Base-by-base conservation (phyloP, 2,329 filamentous ascomycete genomes). In the Cordyceps farinosa region DNA sequence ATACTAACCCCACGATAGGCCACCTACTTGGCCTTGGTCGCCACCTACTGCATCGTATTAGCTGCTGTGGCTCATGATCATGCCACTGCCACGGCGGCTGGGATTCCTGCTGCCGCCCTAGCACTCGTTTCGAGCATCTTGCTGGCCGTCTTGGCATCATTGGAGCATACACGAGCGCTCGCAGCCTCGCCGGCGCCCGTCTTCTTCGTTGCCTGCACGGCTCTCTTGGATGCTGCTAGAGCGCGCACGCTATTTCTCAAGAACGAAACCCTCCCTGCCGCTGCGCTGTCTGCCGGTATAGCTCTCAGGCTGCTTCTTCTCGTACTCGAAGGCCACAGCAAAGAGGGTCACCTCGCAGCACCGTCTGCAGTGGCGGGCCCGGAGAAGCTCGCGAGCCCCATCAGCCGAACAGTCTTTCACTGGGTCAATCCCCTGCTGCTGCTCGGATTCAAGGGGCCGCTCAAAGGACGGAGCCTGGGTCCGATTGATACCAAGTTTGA, bases 401-500 rank as follows among this genome's bases (percentile, higher is more conserved):
- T 58, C 7, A 58, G 55, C 30, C 32, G 32, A 38, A 58, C 55
- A 6, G 30, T 58, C 7, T 58, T 58, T n/a, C n/a, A 47, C 44
- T 58, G 55, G 55, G 11, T 48, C n/a, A 58, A 58, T 30, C 55
- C 44, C 3, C 55, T 58, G 17, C 55, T 58, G 5, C 6, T 58
- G 3, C 13, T 29, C 4, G 55, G 44, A 7, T 58, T 58, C 13
- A 48, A 36, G 55, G 44, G 55, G 1, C 29, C 55, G 6, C 32
- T 58, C 3, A 29, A 17, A 11, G 44, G 44, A 1, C 42, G 32
- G 5, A 5, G 22, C n/a, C 9, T 56, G 10, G 40, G 53, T 15
- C 38, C 53, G 5, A 56, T 56, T 34, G 53, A 56, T 22, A 2
- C 53, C 9, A 45, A 44, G 29, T 27, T 56, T 27, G 6, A 32